Conservation (phyloP, 257 asterid species). For the Gentiana straminea region DNA sequence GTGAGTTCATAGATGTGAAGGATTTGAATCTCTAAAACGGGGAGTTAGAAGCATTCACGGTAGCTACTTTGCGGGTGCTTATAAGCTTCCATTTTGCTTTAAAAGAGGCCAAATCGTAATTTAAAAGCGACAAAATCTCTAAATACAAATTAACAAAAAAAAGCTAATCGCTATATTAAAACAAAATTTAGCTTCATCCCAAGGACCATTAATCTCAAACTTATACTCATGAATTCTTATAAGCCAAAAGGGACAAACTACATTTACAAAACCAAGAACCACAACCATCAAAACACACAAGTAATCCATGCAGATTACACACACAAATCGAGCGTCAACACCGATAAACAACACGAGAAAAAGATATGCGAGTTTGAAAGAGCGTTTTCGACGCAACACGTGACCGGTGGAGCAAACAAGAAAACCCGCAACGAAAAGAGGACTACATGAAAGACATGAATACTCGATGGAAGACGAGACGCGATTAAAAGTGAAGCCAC, state of each 20-base stretch:
- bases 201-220: slow-evolving; percentile 93
- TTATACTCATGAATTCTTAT: slow-evolving; percentile 83
- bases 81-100: too few species aligned
- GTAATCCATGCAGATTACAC: slow-evolving; percentile 39
- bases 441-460: slow-evolving; percentile 68
- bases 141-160: too few species aligned
- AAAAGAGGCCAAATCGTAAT: too few species aligned
- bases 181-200: slow-evolving; percentile 97
- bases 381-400: slow-evolving; percentile 53
- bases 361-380: slow-evolving; percentile 58
- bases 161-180: slow-evolving; percentile 52
- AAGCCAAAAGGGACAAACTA: slow-evolving; percentile 87
- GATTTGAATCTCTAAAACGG: too few species aligned
- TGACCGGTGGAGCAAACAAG: slow-evolving; percentile 77
- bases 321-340: slow-evolving; percentile 34
- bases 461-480: slow-evolving; percentile 83
- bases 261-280: slow-evolving; percentile 52
- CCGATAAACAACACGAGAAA: slow-evolving; percentile 50
- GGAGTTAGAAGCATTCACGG: too few species aligned
- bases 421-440: slow-evolving; percentile 82
- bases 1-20: too few species aligned
- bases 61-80: too few species aligned
- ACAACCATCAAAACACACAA: slow-evolving; percentile 46
- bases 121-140: too few species aligned
- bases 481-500: slow-evolving; percentile 88